phyloP scores from a whole-genome alignment of 192 early-diverging fungal genomes.

The Mortierella alpina region DNA sequence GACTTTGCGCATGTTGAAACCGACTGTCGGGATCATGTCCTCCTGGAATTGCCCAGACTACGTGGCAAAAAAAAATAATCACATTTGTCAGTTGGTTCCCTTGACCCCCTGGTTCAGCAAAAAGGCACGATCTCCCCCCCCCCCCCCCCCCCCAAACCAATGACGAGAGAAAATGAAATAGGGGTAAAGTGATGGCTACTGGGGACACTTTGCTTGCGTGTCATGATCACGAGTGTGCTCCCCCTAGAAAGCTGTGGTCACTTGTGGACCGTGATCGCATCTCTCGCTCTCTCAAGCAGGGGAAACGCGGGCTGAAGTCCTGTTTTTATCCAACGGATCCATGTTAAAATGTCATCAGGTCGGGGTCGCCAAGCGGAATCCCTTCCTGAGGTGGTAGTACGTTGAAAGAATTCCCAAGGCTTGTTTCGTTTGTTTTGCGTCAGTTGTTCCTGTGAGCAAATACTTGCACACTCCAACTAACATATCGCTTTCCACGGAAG shows the following conservation, averaged over 20 bases:
- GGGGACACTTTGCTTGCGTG: not conserved
- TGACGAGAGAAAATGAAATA: not conserved
- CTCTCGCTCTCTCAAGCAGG: too few species aligned
- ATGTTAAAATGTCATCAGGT: too few species aligned
- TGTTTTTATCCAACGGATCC: too few species aligned
- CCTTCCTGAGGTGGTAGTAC: too few species aligned
- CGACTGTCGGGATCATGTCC: conserved; percentile 97
- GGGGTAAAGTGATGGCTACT: not conserved
- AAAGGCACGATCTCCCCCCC: not conserved
- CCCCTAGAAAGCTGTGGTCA: too few species aligned
- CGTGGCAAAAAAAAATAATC: not conserved
- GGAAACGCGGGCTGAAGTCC: too few species aligned
- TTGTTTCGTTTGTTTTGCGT: too few species aligned
- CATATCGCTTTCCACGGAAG: not conserved
- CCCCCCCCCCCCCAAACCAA: not conserved
- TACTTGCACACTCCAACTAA: not conserved
- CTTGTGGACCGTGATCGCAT: too few species aligned
- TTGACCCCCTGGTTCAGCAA: not conserved
- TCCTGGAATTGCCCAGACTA: conserved; percentile 84
- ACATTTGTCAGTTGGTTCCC: not conserved
- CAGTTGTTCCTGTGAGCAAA: not conserved
- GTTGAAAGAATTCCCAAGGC: too few species aligned
- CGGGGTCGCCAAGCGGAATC: too few species aligned
- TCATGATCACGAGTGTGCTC: not conserved
- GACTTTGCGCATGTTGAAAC: conserved; percentile 98